Base-by-base conservation (phyloP, 139 green algal genomes). In the Haematococcus lacustris region DNA sequence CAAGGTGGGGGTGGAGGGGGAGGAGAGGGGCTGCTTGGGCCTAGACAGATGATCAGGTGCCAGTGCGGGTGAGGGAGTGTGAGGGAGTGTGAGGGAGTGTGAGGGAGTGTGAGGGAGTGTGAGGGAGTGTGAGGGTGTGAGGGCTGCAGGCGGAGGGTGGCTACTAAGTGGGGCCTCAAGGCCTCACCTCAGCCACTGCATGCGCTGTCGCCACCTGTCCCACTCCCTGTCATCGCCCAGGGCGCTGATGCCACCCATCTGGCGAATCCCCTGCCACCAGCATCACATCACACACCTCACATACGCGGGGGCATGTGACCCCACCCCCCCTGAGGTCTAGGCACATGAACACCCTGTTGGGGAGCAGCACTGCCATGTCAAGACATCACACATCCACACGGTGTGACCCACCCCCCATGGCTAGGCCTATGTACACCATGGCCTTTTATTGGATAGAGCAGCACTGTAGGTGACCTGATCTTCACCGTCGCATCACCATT, bases 191-290 rank as follows among this genome's bases (percentile, higher is more conserved):
- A 88, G 73, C 83, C 83, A 88, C 0, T 78, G 6, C 9, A 76
- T 75, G 32, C 83, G 67, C 39, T 77, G 62, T 57, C 83, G 50
- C 80, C 80, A 88, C 1, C 75, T 75, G 62, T 85, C 77, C 35
- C 76, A n/a, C 6, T 74, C 77, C 38, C 64, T 63, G 17, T 34
- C 33, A 3, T 78, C 47, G 0, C 60, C 67, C 51, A 86, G 33
- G 25, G 32, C 53, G 1, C 61, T 25, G 3, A 84, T 30, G 63
- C 79, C 78, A 50, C 78, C 79, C 71, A 80, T 77, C 71, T 84
- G 70, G 51, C 73, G 73, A 41, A 80, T 75, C 38, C 78, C 78
- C 74, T 80, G 68, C 30, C 38, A n/a, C n/a, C n/a, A n/a, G n/a
- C n/a, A n/a, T n/a, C n/a, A n/a, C n/a, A n/a, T n/a, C n/a, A n/a